phyloP scores from a whole-genome alignment of 2,329 filamentous ascomycete species.

The Fusarium tricinctum region DNA sequence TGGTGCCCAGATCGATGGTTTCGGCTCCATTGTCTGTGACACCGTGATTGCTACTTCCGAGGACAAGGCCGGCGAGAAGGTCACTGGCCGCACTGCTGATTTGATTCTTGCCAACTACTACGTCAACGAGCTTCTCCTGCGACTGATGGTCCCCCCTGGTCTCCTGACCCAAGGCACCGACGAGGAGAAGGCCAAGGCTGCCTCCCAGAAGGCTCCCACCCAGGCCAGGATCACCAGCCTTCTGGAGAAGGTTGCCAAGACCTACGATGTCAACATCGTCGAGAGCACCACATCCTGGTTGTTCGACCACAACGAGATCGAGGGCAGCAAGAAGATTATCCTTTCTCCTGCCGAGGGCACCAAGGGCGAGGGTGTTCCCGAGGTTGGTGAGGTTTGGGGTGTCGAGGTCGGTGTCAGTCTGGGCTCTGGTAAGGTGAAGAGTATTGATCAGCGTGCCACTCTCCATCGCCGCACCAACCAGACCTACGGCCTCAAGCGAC shows the following conservation, averaged over 20 bases:
- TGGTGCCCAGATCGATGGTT: constrained; percentile 98
- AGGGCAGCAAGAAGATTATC: constrained; percentile 98
- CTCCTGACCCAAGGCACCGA: constrained; percentile 85
- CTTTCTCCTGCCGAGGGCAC: constrained; percentile 86
- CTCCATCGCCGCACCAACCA: constrained; percentile 93
- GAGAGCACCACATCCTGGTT: constrained; percentile 99
- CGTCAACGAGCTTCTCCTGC: constrained; percentile 92
- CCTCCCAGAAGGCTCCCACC: constrained; percentile 83
- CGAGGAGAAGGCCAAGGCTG: constrained; percentile 95
- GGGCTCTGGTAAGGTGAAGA: constrained; percentile 95
- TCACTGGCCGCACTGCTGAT: constrained; percentile 86
- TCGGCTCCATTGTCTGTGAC: constrained; percentile 96
- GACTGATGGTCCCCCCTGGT: constrained; percentile 92
- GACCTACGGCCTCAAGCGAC: constrained; percentile 93
- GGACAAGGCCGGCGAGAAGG: constrained; percentile 71
- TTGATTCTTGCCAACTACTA: constrained; percentile 92
- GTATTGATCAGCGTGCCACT: constrained; percentile 86
- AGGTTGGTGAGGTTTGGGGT: constrained; percentile 95
- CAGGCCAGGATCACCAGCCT: constrained; percentile 89
- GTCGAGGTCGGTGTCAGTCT: constrained; percentile 95
- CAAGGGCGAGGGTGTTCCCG: constrained; percentile 90
- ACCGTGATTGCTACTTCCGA: constrained; percentile 80
- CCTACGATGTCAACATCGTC: constrained; percentile 91
- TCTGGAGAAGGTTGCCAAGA: constrained; percentile 91
- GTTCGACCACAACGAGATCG: constrained; percentile 97